Base-by-base conservation (phyloP, 2,329 filamentous ascomycete species). In the Aspergillus brasiliensis region DNA sequence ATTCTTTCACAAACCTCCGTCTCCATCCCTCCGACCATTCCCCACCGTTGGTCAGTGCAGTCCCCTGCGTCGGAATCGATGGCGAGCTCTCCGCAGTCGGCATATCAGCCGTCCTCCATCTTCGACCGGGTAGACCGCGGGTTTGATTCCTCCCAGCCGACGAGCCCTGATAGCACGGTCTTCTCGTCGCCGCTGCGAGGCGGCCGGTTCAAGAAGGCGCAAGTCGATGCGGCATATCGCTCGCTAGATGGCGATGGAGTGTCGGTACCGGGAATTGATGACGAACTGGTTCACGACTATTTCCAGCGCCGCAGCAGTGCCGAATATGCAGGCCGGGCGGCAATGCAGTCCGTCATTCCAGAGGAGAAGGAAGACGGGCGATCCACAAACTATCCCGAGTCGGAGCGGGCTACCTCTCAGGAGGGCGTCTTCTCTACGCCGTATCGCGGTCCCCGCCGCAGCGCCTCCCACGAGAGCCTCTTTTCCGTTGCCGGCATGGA, bases 401-500 rank as follows among this genome's bases (percentile, higher is more conserved):
- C 66, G 4, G 56, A 62, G 3, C 34, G 60, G 34, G 59, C 52
- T 8, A 56, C 60, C 7, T 62, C 64, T 21, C 46, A 25, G 21
- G 63, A 67, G 5, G 70, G 69, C 56, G 63, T 72, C 3, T 67
- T 73, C 15, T 67, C 68, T 19, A 60, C 66, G 27, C 69, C 67
- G 44, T 70, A 66, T 75, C 79, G 77, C 56, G 75, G 76, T 2
- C 75, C 93, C 3, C 89, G 86, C 42, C 88, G 89, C 31, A 83
- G 87, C 2, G 73, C 87, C 2, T 97, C 93, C 1, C 92, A 96
- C 67, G 93, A 97, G 73, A 96, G 91, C 17, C 88, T 97, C 62
- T 85, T 97, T 66, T 97, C 93, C 0, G 84, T 97, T 1, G 86
- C 88, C 0, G 92, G 92, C 2, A 88, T 97, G 73, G 94, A 97